Conservation (phyloP, 176 grass and related monocot genomes). For the Rhynchospora breviuscula region DNA sequence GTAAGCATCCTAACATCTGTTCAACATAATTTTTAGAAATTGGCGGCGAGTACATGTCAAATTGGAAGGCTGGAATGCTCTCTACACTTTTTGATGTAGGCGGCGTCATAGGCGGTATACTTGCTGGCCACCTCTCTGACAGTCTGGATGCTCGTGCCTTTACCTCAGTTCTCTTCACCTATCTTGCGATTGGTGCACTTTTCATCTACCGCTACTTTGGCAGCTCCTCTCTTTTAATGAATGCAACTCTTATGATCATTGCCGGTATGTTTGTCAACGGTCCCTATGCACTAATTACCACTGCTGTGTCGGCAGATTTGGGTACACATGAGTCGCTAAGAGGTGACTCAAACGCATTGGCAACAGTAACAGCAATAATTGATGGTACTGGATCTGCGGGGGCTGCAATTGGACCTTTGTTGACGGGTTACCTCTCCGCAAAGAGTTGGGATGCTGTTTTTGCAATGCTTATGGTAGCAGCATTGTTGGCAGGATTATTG, state of each 20-base stretch:
- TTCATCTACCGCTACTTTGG: conserved; percentile 72
- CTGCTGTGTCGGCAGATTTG: conserved; percentile 76
- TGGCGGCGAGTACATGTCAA: conserved; percentile 55
- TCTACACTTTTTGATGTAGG: conserved; percentile 82
- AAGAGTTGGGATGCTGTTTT: conserved; percentile 69
- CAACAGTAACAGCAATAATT: conserved; percentile 81
- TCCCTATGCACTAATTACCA: conserved; percentile 78
- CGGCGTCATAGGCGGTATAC: conserved; percentile 72
- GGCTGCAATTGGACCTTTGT: conserved; percentile 60
- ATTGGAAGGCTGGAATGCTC: conserved; percentile 62
- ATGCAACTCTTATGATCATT: conserved; percentile 68
- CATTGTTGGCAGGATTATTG: conserved; percentile 67
- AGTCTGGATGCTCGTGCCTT: conserved; percentile 63
- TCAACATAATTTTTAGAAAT: conserved; percentile 54
- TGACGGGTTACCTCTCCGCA: conserved; percentile 70
- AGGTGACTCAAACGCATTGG: conserved; percentile 62
- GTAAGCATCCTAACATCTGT: neutral
- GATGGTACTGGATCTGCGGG: conserved; percentile 73
- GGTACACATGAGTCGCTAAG: conserved; percentile 66
- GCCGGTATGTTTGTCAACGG: conserved; percentile 83
- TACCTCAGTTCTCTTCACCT: conserved; percentile 78
- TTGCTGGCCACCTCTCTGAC: conserved; percentile 74
- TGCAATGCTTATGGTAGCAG: conserved; percentile 68
- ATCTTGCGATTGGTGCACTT: conserved; percentile 56
- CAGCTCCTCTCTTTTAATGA: conserved; percentile 52